These are phyloP conservation scores for Xylaria sp. DNA, from an alignment of 2,329 filamentous ascomycete species.

Conservation along the genomic window DNA sequence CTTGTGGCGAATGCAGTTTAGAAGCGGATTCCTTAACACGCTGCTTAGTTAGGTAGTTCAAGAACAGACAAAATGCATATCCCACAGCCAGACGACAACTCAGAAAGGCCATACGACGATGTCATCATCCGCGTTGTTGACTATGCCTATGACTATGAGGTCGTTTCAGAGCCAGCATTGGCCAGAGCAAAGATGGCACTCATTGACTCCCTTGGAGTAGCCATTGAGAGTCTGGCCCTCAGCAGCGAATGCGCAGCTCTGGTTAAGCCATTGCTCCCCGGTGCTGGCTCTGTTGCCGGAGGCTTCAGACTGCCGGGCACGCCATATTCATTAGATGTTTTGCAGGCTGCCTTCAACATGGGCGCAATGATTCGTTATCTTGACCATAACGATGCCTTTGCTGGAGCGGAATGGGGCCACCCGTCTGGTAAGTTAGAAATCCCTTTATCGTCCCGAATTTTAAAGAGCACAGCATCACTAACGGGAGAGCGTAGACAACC, in stretches of 20 bases:
- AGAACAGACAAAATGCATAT: constrained; percentile 22
- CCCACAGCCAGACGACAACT: constrained; percentile 35
- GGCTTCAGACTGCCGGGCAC: constrained; percentile 53
- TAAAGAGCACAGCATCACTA: neutral
- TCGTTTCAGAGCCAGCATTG: constrained; percentile 30
- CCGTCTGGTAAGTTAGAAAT: constrained; percentile 45
- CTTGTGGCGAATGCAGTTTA: constrained; percentile 1
- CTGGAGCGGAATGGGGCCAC: constrained; percentile 57
- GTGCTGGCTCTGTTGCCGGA: constrained; percentile 25
- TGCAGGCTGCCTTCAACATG: constrained; percentile 55
- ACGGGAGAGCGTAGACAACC: constrained; percentile 48
- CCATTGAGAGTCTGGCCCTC: constrained; percentile 34
- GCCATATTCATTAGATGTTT: constrained; percentile 49
- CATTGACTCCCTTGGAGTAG: constrained; percentile 38
- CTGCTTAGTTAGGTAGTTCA: neutral
- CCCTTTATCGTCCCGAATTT: neutral
- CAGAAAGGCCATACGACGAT: constrained; percentile 31
- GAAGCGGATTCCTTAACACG: neutral
- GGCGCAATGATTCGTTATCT: constrained; percentile 54
- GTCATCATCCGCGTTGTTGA: constrained; percentile 31
- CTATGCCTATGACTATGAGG: constrained; percentile 36
- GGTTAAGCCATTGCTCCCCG: constrained; percentile 32
- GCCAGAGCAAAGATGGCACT: constrained; percentile 38
- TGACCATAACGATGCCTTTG: constrained; percentile 56
- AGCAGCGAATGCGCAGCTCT: constrained; percentile 36